Percentiles rank a stretch among this genome's conserved stretches.
Evolutionary conservation across 139 green algal genomes (phyloP).

Genomic region (Chlorella vulgaris): DNA sequence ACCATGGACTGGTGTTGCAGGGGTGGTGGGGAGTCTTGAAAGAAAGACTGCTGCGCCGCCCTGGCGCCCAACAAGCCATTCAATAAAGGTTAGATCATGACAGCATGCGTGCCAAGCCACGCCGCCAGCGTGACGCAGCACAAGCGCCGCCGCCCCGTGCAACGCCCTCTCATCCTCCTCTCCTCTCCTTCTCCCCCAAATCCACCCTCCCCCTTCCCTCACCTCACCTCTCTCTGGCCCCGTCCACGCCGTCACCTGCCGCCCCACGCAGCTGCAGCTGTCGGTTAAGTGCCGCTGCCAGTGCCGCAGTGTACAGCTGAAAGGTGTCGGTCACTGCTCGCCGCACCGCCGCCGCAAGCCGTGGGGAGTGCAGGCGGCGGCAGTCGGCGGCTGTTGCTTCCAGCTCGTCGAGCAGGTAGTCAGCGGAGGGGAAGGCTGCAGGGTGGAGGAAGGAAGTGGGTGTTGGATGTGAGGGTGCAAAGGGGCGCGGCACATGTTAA

Average conservation of each 20-base stretch:
- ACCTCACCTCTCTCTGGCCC: background rate
- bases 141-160: too few relatives aligned
- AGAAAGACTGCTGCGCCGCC: too few relatives aligned
- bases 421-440: conserved; percentile 24
- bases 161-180: too few relatives aligned
- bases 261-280: conserved; percentile 9
- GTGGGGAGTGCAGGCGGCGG: background rate
- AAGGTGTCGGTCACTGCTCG: background rate
- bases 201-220: background rate
- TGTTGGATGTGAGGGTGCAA: background rate
- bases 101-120: too few relatives aligned
- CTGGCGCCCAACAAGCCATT: too few relatives aligned
- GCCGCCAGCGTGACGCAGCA: too few relatives aligned
- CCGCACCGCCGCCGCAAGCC: conserved; percentile 1
- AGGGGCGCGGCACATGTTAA: too few relatives aligned
- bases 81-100: too few relatives aligned
- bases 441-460: background rate
- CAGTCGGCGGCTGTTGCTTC: background rate
- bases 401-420: conserved; percentile 30
- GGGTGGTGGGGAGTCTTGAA: too few relatives aligned
- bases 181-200: too few relatives aligned
- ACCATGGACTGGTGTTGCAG: background rate
- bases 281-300: conserved; percentile 13
- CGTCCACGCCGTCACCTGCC: background rate
- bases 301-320: conserved; percentile 6